These are phyloP conservation scores for Conidiobolus incongruus DNA, from an alignment of 371 early-diverging fungal species.

Conservation along the genomic window DNA sequence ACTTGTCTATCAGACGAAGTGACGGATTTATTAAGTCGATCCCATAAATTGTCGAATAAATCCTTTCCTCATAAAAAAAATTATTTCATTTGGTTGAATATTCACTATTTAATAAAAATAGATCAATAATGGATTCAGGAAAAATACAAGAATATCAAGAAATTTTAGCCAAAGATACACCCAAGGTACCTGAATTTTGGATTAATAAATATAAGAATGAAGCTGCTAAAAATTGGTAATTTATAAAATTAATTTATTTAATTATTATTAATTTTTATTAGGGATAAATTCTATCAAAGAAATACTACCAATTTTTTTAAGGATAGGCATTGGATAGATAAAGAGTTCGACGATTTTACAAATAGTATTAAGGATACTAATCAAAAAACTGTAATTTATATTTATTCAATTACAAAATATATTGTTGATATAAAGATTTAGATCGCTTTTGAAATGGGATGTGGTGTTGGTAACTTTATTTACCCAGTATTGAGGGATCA, in stretches of 20 bases:
- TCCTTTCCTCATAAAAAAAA: too few relatives aligned
- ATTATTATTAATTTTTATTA: conserved; percentile 6
- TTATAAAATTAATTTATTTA: neutral
- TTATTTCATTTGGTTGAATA: too few relatives aligned
- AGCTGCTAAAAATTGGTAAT: conserved; percentile 5
- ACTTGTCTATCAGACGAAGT: too few relatives aligned
- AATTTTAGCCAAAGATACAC: conserved; percentile 7
- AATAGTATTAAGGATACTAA: neutral
- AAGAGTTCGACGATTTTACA: conserved; percentile 73
- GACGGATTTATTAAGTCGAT: too few relatives aligned
- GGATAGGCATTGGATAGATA: conserved; percentile 88
- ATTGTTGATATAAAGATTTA: neutral
- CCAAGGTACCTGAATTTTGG: conserved; percentile 2
- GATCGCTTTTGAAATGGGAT: conserved; percentile 51
- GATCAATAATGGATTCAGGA: neutral
- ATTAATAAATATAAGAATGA: conserved; percentile 1
- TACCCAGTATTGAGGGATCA: conserved; percentile 69
- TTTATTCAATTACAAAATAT: too few relatives aligned
- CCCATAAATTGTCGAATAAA: too few relatives aligned
- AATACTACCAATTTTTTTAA: conserved; percentile 88
- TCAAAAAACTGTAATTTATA: neutral
- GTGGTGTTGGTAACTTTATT: conserved; percentile 94
- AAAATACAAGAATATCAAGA: neutral
- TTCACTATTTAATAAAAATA: too few relatives aligned
- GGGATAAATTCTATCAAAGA: conserved; percentile 75